Base-by-base conservation (phyloP, 176 grass and related monocot genomes). In the Poa pratensis region DNA sequence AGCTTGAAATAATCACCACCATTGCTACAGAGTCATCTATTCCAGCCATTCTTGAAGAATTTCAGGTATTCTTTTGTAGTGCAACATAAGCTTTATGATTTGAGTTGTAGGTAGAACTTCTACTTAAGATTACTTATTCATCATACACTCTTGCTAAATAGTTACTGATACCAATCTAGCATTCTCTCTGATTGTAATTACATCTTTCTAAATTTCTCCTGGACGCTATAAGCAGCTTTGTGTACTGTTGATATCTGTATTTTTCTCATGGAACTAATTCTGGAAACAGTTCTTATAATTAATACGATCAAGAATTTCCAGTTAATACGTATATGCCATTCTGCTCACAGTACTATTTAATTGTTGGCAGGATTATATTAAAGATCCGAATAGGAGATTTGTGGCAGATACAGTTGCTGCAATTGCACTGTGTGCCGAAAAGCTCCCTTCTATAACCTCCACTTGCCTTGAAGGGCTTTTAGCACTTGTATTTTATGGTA, bases 351-450 rank as follows among this genome's bases (percentile, higher is more conserved):
- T 80, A 72, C 46, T 90, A 78, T 88, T 37, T 60, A 14, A 75
- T 73, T 92, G 9, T 63, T 90, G 79, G 52, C 87, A 98, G 96
- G 93, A 98, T 87, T 98, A 98, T 72, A 92, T 98, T 80, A 98
- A 82, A 87, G 96, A 95, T 82, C 91, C 87, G 2, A 84, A 98
- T 89, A 98, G 96, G 86, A 95, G 92, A 91, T 98, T 98, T 90
- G 93, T 90, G 27, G 93, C 91, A 67, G 96, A 98, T 86, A 94
- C 96, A 73, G 77, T 98, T 78, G 96, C 96, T 86, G 91, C 93
- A 43, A 94, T 98, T 90, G 89, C 93, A 9, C 78, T 95, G 81
- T 95, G 93, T 12, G 91, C 91, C n/a, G 83, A 90, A 60, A 91
- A 89, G 73, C 76, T 94, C 61, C 76, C 91, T 34, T 79, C 83